These are phyloP conservation scores for Plasmodium vinckei DNA, from an alignment of 169 alveolate genomes.

Conservation along the genomic window DNA sequence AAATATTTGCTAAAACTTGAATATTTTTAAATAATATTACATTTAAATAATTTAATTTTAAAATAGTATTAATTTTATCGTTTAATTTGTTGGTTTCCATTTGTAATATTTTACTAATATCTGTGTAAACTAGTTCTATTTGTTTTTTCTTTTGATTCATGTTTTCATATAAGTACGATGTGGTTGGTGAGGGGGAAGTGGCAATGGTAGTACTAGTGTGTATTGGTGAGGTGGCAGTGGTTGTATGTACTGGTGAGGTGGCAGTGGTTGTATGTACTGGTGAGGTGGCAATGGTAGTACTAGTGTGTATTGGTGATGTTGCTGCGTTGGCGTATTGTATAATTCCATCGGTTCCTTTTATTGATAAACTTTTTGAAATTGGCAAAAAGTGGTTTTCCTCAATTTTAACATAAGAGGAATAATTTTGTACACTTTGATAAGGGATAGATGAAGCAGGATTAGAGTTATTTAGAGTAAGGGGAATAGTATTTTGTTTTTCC, in stretches of 20 bases:
- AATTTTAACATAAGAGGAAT: no score
- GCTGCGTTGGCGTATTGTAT: background rate
- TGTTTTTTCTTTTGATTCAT: background rate
- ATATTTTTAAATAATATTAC: slow-evolving; percentile 27
- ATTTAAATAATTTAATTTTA: slow-evolving; percentile 24
- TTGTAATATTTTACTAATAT: slow-evolving; percentile 37
- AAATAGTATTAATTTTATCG: slow-evolving; percentile 41
- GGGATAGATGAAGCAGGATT: background rate
- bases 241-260: background rate
- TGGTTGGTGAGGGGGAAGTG: no score
- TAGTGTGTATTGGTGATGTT: background rate
- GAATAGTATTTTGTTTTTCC: background rate
- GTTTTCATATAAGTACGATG: background rate
- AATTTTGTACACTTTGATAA: background rate
- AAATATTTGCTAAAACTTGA: slow-evolving; percentile 31
- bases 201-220: background rate
- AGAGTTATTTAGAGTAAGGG: slow-evolving; percentile 1
- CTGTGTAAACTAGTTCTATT: slow-evolving; percentile 15
- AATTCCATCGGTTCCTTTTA: background rate
- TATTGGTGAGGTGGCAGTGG: background rate
- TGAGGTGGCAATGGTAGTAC: background rate
- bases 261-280: background rate
- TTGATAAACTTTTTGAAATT: background rate
- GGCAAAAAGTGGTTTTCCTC: background rate
- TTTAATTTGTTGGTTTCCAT: slow-evolving; percentile 36